These are phyloP conservation scores for Labyrinthula sp. DNA, from an alignment of 352 stramenopile species.

Conservation along the genomic window DNA sequence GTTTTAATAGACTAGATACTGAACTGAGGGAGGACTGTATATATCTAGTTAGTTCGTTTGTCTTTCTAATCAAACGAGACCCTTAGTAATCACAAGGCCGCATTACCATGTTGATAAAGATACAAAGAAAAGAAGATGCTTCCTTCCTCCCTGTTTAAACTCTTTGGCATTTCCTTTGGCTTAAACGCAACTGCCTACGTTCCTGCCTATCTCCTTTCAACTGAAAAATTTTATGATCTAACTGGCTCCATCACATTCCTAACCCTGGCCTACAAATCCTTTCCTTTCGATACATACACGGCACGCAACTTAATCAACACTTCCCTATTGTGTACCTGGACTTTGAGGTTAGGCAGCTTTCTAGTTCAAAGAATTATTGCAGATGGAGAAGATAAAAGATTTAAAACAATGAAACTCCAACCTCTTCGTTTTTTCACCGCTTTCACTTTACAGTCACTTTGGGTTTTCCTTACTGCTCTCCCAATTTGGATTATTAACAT, in stretches of 20 bases:
- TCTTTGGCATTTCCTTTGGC: too few relatives aligned
- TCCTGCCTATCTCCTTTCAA: too few relatives aligned
- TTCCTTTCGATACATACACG: conserved; percentile 30
- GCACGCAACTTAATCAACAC: conserved; percentile 43
- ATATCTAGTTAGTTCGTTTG: too few relatives aligned
- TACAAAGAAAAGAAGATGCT: too few relatives aligned
- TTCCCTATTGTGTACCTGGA: conserved; percentile 50
- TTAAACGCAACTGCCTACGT: too few relatives aligned
- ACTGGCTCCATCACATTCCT: conserved; percentile 52
- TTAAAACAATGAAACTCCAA: conserved; percentile 44
- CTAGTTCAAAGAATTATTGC: conserved; percentile 48
- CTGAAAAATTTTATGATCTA: conserved; percentile 55
- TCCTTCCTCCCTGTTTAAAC: too few relatives aligned
- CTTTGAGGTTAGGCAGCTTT: conserved; percentile 48
- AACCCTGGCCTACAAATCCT: conserved; percentile 40
- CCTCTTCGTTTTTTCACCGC: conserved; percentile 47
- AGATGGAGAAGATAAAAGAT: conserved; percentile 48
- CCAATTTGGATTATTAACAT: conserved; percentile 36
- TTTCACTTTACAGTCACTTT: conserved; percentile 56
- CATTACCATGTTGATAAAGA: too few relatives aligned
- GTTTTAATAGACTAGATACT: too few relatives aligned
- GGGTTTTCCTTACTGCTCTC: conserved; percentile 50
- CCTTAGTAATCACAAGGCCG: too few relatives aligned
- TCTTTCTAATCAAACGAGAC: too few relatives aligned
- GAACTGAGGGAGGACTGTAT: too few relatives aligned